These are phyloP conservation scores for Saccharomyces kudriavzevii DNA, from an alignment of 805 yeast species.

Conservation along the genomic window DNA sequence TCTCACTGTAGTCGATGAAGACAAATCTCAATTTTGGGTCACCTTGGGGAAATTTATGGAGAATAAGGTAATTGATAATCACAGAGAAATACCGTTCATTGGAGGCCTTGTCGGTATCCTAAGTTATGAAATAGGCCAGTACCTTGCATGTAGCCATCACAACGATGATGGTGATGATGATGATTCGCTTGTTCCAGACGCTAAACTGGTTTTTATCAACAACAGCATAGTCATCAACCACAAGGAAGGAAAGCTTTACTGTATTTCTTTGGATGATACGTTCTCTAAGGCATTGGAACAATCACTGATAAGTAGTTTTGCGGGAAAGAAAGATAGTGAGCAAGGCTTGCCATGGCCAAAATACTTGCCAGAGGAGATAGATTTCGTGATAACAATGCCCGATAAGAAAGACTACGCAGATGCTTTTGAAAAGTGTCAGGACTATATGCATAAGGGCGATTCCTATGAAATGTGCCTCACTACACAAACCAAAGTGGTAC, in stretches of 20 bases:
- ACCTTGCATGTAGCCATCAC: slow-evolving; percentile 33
- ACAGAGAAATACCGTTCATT: slow-evolving; percentile 56
- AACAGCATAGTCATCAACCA: slow-evolving; percentile 53
- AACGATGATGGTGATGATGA: slow-evolving; percentile 13
- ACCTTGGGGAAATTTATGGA: slow-evolving; percentile 25
- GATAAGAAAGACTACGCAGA: slow-evolving; percentile 43
- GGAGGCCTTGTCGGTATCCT: slow-evolving; percentile 90
- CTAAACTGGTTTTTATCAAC: slow-evolving; percentile 64
- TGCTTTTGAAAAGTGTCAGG: slow-evolving; percentile 58
- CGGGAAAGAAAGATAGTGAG: slow-evolving; percentile 1
- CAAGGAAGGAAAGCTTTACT: slow-evolving; percentile 35
- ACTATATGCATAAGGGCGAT: slow-evolving; percentile 66
- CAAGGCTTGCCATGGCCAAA: slow-evolving; percentile 5
- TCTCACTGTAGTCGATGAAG: slow-evolving; percentile 13
- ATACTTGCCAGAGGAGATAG: slow-evolving; percentile 15
- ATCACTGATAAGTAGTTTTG: neutral
- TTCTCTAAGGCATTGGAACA: slow-evolving; percentile 23
- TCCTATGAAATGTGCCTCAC: slow-evolving; percentile 92
- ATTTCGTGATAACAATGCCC: slow-evolving; percentile 40
- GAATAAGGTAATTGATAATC: slow-evolving; percentile 6
- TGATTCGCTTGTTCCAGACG: slow-evolving; percentile 49
- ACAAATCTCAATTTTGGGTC: slow-evolving; percentile 24
- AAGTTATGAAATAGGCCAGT: slow-evolving; percentile 81
- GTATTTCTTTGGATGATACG: slow-evolving; percentile 42
- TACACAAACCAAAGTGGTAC: slow-evolving; percentile 52